These are phyloP conservation scores for Platanus orientalis DNA, from an alignment of 164 flowering plant species.

Conservation along the genomic window DNA sequence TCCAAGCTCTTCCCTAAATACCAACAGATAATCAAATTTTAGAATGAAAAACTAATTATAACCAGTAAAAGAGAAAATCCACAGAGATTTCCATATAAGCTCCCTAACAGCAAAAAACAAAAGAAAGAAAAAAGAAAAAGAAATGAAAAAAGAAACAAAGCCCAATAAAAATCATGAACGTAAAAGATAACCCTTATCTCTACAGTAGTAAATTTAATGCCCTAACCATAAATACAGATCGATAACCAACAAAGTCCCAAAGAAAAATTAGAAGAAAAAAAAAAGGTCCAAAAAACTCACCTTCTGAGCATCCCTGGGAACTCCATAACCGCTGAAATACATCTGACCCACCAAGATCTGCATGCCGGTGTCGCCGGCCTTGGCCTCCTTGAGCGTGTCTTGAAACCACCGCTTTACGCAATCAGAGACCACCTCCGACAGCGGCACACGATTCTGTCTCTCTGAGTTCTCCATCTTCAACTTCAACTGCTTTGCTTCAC, in stretches of 20 bases:
- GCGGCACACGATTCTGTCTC: slow-evolving; percentile 32
- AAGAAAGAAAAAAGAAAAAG: background rate
- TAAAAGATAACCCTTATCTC: no score
- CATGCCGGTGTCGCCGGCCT: slow-evolving; percentile 70
- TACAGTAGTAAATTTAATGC: no score
- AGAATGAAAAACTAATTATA: background rate
- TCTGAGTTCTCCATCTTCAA: slow-evolving; percentile 17
- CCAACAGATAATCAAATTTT: background rate
- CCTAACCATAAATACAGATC: background rate
- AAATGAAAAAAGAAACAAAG: background rate
- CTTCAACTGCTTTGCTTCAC: slow-evolving; percentile 7
- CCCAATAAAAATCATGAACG: background rate
- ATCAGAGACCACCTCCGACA: slow-evolving; percentile 66
- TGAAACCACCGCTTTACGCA: slow-evolving; percentile 81
- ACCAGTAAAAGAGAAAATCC: background rate
- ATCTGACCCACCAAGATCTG: slow-evolving; percentile 92
- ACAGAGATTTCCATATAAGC: no score
- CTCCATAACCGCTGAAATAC: slow-evolving; percentile 88
- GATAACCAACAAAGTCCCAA: background rate
- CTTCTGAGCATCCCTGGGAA: slow-evolving; percentile 58
- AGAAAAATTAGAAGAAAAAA: background rate
- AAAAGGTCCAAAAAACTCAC: slow-evolving; percentile 25
- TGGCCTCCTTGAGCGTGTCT: slow-evolving; percentile 87
- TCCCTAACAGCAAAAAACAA: background rate
- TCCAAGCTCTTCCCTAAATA: slow-evolving; percentile 73